Conservation (phyloP, 176 grass and related monocot species). For the Raddia distichophylla region DNA sequence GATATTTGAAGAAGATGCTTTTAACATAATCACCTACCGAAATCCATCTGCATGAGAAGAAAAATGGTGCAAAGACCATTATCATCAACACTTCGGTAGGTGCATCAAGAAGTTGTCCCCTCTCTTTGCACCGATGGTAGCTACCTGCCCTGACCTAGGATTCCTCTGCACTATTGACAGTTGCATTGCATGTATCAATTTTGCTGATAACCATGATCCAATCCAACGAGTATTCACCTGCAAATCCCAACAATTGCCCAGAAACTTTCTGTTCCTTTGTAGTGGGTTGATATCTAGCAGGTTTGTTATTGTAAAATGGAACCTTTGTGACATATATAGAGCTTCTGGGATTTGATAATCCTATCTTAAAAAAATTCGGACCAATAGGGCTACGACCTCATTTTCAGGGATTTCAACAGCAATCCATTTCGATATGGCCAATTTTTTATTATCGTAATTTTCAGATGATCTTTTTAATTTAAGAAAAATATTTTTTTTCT, state of each 20-base stretch:
- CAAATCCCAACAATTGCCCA: constrained; percentile 1
- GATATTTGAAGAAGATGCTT: background rate
- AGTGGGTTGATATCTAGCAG: background rate
- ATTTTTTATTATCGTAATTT: too few species aligned
- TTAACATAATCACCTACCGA: background rate
- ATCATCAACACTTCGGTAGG: constrained; percentile 8
- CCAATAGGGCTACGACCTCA: too few species aligned
- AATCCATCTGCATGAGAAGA: background rate
- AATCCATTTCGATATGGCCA: too few species aligned
- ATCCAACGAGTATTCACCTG: constrained; percentile 3
- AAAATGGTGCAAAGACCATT: background rate
- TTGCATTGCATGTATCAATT: background rate
- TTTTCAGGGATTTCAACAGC: too few species aligned
- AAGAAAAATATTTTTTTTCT: too few species aligned
- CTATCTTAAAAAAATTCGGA: too few species aligned
- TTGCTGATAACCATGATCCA: background rate
- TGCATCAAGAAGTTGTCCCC: background rate
- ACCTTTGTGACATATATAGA: too few species aligned
- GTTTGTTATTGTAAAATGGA: too few species aligned
- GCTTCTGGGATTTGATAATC: too few species aligned
- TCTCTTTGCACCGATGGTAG: background rate
- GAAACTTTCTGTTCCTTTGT: background rate
- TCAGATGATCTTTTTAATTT: too few species aligned
- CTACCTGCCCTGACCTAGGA: background rate
- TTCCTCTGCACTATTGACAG: constrained; percentile 3